These are phyloP conservation scores for Solanum hybrid DNA, from an alignment of 305 asterid species.

Conservation along the genomic window DNA sequence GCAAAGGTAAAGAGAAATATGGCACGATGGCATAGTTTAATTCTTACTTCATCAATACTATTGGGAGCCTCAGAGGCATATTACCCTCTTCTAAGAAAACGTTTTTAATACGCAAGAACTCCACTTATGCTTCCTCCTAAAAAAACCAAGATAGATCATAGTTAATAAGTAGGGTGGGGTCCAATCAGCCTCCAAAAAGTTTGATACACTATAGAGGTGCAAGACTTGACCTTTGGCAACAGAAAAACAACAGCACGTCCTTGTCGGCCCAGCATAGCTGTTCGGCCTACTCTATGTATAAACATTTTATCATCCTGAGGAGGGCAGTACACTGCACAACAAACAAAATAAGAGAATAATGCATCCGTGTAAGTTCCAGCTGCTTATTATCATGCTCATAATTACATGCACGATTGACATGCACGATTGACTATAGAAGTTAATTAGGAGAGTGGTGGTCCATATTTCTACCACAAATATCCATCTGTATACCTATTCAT, in stretches of 20 bases:
- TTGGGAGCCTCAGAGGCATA: slow-evolving; percentile 48
- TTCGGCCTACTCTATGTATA: slow-evolving; percentile 89
- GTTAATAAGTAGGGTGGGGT: background rate
- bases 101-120: slow-evolving; percentile 54
- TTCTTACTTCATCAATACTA: slow-evolving; percentile 54
- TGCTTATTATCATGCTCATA: slow-evolving; percentile 2
- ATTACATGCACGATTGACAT: background rate
- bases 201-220: background rate
- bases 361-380: slow-evolving; percentile 8
- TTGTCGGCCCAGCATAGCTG: slow-evolving; percentile 86
- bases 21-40: background rate
- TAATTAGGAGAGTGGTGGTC: background rate
- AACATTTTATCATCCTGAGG: slow-evolving; percentile 92
- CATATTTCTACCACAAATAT: background rate
- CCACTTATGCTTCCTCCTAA: slow-evolving; percentile 82
- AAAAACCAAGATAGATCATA: slow-evolving; percentile 9
- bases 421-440: background rate
- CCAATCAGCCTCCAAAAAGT: background rate
- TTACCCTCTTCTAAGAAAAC: slow-evolving; percentile 66
- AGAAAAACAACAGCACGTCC: slow-evolving; percentile 76
- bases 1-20: background rate
- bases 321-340: slow-evolving; percentile 66
- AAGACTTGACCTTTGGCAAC: slow-evolving; percentile 56
- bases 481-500: background rate
- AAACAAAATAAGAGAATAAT: slow-evolving; percentile 8